Conservation (phyloP, 2,329 filamentous ascomycete genomes). For the Penicillium sp. region DNA sequence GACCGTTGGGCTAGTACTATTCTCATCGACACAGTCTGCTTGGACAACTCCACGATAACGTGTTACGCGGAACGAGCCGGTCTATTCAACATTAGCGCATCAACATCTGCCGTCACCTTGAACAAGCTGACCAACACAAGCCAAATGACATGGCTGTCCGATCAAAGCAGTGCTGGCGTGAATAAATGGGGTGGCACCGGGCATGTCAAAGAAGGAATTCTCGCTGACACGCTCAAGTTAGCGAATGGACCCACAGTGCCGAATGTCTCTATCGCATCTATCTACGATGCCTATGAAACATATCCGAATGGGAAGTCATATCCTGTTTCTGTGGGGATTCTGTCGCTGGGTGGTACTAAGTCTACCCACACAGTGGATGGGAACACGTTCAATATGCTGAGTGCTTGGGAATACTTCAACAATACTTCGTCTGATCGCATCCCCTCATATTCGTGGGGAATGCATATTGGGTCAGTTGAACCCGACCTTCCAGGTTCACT, state of each 20-base stretch:
- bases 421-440: conserved; percentile 19
- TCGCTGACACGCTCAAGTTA: not conserved
- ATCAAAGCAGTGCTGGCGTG: not conserved
- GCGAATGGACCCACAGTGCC: conserved; percentile 7
- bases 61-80: conserved; percentile 20
- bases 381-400: conserved; percentile 13
- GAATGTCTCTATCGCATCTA: conserved; percentile 19
- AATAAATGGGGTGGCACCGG: too few species aligned
- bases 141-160: conserved; percentile 4
- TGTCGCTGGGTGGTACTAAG: conserved; percentile 19
- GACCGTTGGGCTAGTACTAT: conserved; percentile 17
- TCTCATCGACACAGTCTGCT: conserved; percentile 17
- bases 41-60: conserved; percentile 12
- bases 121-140: conserved; percentile 12
- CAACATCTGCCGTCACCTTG: conserved; percentile 8
- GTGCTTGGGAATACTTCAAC: conserved; percentile 13
- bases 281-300: conserved; percentile 23
- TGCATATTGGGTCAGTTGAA: conserved; percentile 46
- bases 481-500: conserved; percentile 39
- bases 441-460: conserved; percentile 45
- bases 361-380: conserved; percentile 3
- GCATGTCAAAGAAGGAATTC: not conserved
- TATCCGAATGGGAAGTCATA: conserved; percentile 19
- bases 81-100: conserved; percentile 13
- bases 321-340: conserved; percentile 20